Evolutionary conservation across 2,329 filamentous ascomycete genomes (phyloP).

Genomic region (Aureobasidium leucospermi): DNA sequence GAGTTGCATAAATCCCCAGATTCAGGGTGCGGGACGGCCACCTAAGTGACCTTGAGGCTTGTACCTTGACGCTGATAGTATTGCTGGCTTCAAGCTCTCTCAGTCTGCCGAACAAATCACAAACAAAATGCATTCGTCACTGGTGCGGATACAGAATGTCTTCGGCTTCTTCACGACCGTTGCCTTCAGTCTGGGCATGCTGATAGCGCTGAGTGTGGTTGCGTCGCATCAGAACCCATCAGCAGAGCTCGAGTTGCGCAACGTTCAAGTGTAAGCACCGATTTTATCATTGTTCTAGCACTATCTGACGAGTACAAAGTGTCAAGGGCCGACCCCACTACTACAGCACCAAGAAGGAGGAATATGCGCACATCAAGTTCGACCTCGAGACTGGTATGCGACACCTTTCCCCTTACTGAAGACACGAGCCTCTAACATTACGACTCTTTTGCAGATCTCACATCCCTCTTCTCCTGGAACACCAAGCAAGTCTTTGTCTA

Average conservation of each 20-base stretch:
- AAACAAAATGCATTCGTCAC: conserved; percentile 70
- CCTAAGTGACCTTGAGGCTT: not conserved
- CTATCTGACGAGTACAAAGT: conserved; percentile 36
- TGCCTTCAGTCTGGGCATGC: conserved; percentile 67
- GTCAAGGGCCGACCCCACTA: conserved; percentile 92
- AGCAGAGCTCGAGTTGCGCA: conserved; percentile 58
- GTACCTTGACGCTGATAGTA: not conserved
- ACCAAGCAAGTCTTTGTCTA: conserved; percentile 98
- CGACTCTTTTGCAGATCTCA: conserved; percentile 55
- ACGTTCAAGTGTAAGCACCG: conserved; percentile 70
- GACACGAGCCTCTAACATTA: not conserved
- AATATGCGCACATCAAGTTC: conserved; percentile 93
- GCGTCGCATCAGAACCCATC: conserved; percentile 60
- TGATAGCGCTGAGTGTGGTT: conserved; percentile 77
- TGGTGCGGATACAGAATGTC: conserved; percentile 80
- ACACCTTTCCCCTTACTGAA: not conserved
- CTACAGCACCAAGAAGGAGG: conserved; percentile 85
- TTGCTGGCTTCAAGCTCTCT: conserved; percentile 5
- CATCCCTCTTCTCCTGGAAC: conserved; percentile 96
- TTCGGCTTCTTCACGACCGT: conserved; percentile 99
- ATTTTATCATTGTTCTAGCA: not conserved
- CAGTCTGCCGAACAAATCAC: not conserved
- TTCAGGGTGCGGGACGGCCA: not conserved
- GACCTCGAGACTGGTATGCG: conserved; percentile 66
- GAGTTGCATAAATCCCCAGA: not conserved